Evolutionary conservation across 495 filamentous ascomycete species (phyloP).

Genomic region (Penicillium verhagenii): DNA sequence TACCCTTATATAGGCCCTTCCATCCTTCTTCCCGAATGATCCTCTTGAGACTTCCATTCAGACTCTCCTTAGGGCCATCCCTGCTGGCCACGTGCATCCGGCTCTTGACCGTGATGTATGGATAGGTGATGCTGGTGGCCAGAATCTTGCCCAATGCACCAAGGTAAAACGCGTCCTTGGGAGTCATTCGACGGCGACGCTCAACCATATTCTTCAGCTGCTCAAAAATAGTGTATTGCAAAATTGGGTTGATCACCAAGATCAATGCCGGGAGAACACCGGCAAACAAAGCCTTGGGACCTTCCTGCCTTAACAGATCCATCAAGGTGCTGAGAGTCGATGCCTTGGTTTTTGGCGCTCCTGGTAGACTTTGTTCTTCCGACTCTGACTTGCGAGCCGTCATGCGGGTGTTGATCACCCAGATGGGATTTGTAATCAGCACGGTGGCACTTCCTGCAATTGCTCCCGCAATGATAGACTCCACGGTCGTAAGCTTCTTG

Average conservation of each 20-base stretch:
- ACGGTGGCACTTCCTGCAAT: slow-evolving; percentile 93
- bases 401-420: slow-evolving; percentile 98
- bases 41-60: slow-evolving; percentile 69
- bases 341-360: slow-evolving; percentile 50
- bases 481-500: slow-evolving; percentile 81
- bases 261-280: slow-evolving; percentile 91
- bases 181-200: slow-evolving; percentile 67
- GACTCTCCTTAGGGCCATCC: slow-evolving; percentile 64
- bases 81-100: slow-evolving; percentile 86
- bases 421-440: slow-evolving; percentile 94
- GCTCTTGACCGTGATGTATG: slow-evolving; percentile 98
- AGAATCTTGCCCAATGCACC: slow-evolving; percentile 92
- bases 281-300: slow-evolving; percentile 78
- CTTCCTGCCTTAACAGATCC: slow-evolving; percentile 74
- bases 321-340: slow-evolving; percentile 78
- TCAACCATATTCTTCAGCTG: slow-evolving; percentile 82
- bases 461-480: slow-evolving; percentile 94
- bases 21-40: slow-evolving; percentile 89
- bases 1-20: slow-evolving; percentile 86
- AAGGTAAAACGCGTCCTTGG: slow-evolving; percentile 83
- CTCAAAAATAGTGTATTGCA: slow-evolving; percentile 99
- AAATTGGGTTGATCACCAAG: slow-evolving; percentile 93
- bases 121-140: slow-evolving; percentile 92
- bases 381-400: slow-evolving; percentile 72
- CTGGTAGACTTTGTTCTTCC: slow-evolving; percentile 53